Evolutionary conservation across 2,329 filamentous ascomycete species (phyloP), one percentile per base, ranked within the genome.

Genomic region (Botrytis hyacinthi): DNA sequence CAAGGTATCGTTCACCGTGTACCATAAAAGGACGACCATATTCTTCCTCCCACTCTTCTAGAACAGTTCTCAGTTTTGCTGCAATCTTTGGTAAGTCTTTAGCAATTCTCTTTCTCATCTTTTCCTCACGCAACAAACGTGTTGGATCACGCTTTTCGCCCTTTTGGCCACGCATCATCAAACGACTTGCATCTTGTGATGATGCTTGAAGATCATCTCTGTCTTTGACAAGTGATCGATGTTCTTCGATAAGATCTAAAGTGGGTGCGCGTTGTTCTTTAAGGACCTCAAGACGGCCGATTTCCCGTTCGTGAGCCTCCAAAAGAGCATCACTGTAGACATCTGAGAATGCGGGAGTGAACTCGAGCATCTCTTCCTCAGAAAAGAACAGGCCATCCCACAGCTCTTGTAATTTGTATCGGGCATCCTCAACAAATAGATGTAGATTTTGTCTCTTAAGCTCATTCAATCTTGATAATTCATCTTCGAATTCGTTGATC

Each of bases 341-440:
- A 81, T 98, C 96, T 18, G 94, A 97, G 81, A 98, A 98, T 60
- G 95, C 96, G 0, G 97, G 96, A 0, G 95, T 96, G 78, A 99
- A 99, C 78, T 98, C 95, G 73, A 98, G 89, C 95, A 98, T 98
- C 84, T 99, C 96, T 80, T 99, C 96, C 81, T 99, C 96, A 0
- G 93, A 97, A 80, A 97, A 95, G 84, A 96, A 98, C 1, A 99
- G 85, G 0, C 90, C 87, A 81, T 99, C 96, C 96, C 97, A 99
- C 0, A 99, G 89, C 80, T 97, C 95, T 82, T 98, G 95, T 18
- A 99, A 87, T 81, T 93, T 93, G 83, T 90, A 93, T 59, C 97
- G 89, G 32, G 95, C 92, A 84, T 99, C 96, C 81, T 98, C 96
- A 18, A 99, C 94, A 79, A 99, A 99, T 7, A 98, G 84, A 81